A percentile compares a stretch with the other conserved stretches of the same genome.
These are phyloP conservation scores for Sedum album DNA, from an alignment of 164 flowering plant genomes.

Conservation along the genomic window DNA sequence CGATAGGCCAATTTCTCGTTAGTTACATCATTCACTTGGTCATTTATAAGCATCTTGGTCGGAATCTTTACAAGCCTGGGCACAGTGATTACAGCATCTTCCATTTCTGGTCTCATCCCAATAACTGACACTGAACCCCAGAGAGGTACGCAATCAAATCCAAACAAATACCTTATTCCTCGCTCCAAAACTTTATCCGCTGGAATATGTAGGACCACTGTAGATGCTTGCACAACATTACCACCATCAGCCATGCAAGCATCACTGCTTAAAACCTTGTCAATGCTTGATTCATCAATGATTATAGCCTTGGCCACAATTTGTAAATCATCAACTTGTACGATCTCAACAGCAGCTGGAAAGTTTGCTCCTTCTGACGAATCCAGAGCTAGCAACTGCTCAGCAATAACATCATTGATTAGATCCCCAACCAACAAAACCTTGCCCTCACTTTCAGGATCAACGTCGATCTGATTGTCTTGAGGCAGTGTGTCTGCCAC, in stretches of 20 bases:
- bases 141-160: slow-evolving; percentile 31
- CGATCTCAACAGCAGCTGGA: slow-evolving; percentile 22
- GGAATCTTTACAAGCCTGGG: slow-evolving; percentile 34
- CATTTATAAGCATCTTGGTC: slow-evolving; percentile 29
- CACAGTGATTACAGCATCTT: slow-evolving; percentile 30
- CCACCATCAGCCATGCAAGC: slow-evolving; percentile 12
- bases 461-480: slow-evolving; percentile 6
- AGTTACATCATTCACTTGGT: slow-evolving; percentile 20
- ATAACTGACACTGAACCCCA: slow-evolving; percentile 37
- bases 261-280: slow-evolving; percentile 22
- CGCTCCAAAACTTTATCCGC: slow-evolving; percentile 17
- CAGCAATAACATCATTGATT: slow-evolving; percentile 12
- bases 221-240: slow-evolving; percentile 18
- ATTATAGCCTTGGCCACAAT: slow-evolving; percentile 27
- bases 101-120: slow-evolving; percentile 43
- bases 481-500: slow-evolving; percentile 9
- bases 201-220: slow-evolving; percentile 22
- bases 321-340: slow-evolving; percentile 14
- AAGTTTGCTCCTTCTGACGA: slow-evolving; percentile 14
- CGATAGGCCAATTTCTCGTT: slow-evolving; percentile 24
- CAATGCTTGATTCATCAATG: slow-evolving; percentile 20
- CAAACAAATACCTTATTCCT: slow-evolving; percentile 23
- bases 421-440: slow-evolving; percentile 18
- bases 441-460: slow-evolving; percentile 23
- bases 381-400: slow-evolving; percentile 21